Evolutionary conservation across 1,284 basidiomycete species (phyloP).

Genomic region (Schizophyllum commune): DNA sequence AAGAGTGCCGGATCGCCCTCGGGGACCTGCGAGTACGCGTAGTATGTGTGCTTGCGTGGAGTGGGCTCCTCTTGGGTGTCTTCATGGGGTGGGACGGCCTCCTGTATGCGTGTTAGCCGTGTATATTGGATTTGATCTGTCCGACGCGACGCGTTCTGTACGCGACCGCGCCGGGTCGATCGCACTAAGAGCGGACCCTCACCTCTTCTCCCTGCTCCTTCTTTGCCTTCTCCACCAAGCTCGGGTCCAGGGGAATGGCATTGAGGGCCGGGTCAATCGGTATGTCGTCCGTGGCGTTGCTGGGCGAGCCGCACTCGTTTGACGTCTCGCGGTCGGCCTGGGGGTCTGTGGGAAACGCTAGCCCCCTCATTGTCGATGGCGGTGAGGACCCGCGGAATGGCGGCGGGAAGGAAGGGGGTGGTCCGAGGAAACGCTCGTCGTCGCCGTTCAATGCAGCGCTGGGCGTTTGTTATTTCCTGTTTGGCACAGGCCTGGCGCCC

Average conservation of each 20-base stretch:
- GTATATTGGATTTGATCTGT: constrained; percentile 14
- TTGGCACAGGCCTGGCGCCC: not conserved
- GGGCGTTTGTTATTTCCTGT: not conserved
- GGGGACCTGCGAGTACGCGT: constrained; percentile 59
- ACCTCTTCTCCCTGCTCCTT: constrained; percentile 20
- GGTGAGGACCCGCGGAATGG: not conserved
- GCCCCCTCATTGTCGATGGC: not conserved
- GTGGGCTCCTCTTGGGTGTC: constrained; percentile 25
- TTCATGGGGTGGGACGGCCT: constrained; percentile 13
- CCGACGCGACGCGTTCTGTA: constrained; percentile 46
- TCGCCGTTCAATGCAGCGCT: not conserved
- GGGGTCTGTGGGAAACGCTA: not conserved
- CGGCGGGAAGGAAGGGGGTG: not conserved
- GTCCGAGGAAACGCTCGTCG: not conserved
- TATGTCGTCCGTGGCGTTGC: constrained; percentile 4
- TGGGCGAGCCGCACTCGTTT: not conserved
- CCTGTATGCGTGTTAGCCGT: constrained; percentile 5
- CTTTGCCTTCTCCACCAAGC: constrained; percentile 30
- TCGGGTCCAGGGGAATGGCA: constrained; percentile 42
- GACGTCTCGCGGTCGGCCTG: not conserved
- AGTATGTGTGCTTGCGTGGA: constrained; percentile 1
- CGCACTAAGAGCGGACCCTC: constrained; percentile 15
- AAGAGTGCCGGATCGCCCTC: constrained; percentile 77
- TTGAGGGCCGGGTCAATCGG: constrained; percentile 60
- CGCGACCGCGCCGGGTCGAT: constrained; percentile 11